Conservation (phyloP, 208 protist genomes). For the Ichthyophonus hoferi region DNA sequence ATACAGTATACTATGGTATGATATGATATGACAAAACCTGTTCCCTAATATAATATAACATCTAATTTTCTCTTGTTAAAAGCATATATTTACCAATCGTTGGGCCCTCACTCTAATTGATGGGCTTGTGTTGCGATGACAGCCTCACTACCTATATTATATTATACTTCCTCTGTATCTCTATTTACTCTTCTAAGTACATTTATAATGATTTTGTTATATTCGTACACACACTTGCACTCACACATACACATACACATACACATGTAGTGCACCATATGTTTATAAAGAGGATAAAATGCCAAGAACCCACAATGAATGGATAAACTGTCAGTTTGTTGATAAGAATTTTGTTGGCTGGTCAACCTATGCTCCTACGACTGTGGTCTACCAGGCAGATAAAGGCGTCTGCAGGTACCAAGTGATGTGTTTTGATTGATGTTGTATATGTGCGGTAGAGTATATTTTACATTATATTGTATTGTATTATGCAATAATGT, state of each 20-base stretch:
- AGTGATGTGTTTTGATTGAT: too few species aligned
- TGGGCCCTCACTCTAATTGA: too few species aligned
- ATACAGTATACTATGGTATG: not conserved
- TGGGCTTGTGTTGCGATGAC: not conserved
- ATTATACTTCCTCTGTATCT: too few species aligned
- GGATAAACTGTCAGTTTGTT: constrained; percentile 5
- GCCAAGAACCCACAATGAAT: not conserved
- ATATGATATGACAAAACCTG: not conserved
- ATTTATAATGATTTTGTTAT: too few species aligned
- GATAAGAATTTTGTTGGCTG: constrained; percentile 41
- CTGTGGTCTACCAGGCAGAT: not conserved
- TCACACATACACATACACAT: not conserved
- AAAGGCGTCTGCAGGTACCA: not conserved
- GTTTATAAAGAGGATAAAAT: not conserved
- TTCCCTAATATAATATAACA: too few species aligned
- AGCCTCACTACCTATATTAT: not conserved
- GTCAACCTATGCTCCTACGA: not conserved
- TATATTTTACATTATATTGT: too few species aligned
- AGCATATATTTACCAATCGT: too few species aligned
- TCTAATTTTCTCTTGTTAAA: too few species aligned
- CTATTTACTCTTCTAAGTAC: too few species aligned
- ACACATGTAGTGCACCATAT: not conserved
- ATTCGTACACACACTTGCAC: not conserved
- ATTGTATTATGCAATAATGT: too few species aligned
- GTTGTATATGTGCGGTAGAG: too few species aligned